phyloP scores from a whole-genome alignment of 495 filamentous ascomycete genomes.

The Penicillium longicatenatum region DNA sequence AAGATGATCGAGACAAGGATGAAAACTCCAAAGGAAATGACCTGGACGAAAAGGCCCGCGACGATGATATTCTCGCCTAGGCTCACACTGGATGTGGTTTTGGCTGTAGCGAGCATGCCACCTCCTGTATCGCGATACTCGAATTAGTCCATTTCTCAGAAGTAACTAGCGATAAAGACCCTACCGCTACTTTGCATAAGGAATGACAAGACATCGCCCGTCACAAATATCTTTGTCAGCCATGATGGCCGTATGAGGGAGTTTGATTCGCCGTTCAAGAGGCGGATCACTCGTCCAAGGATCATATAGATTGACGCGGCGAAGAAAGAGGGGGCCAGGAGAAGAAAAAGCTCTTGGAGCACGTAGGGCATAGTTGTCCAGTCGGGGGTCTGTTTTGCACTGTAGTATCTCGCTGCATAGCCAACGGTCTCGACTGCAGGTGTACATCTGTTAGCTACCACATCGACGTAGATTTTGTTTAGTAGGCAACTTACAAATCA shows the following conservation, averaged over 20 bases:
- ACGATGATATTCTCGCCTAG: slow-evolving; percentile 49
- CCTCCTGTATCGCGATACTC: slow-evolving; percentile 14
- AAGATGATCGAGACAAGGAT: slow-evolving; percentile 39
- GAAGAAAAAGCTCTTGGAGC: slow-evolving; percentile 43
- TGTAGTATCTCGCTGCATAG: slow-evolving; percentile 26
- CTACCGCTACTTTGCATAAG: slow-evolving; percentile 27
- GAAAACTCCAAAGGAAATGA: slow-evolving; percentile 48
- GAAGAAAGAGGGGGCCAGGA: slow-evolving; percentile 48
- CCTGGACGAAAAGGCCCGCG: slow-evolving; percentile 45
- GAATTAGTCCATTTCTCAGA: not conserved
- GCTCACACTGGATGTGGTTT: slow-evolving; percentile 24
- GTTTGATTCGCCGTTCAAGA: slow-evolving; percentile 38
- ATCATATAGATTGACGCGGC: slow-evolving; percentile 60
- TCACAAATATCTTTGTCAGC: slow-evolving; percentile 32
- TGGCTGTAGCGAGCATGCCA: slow-evolving; percentile 26
- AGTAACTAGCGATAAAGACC: not conserved
- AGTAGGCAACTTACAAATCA: slow-evolving; percentile 41
- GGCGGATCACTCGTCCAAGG: slow-evolving; percentile 47
- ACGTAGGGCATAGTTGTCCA: slow-evolving; percentile 36
- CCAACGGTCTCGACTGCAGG: slow-evolving; percentile 31
- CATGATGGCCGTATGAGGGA: slow-evolving; percentile 21
- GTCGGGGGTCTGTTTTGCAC: slow-evolving; percentile 22
- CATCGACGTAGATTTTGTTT: not conserved
- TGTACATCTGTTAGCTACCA: not conserved
- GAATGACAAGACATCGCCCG: slow-evolving; percentile 30